phyloP scores from a whole-genome alignment of 176 grass and related monocot species.

The Oryza meridionalis region DNA sequence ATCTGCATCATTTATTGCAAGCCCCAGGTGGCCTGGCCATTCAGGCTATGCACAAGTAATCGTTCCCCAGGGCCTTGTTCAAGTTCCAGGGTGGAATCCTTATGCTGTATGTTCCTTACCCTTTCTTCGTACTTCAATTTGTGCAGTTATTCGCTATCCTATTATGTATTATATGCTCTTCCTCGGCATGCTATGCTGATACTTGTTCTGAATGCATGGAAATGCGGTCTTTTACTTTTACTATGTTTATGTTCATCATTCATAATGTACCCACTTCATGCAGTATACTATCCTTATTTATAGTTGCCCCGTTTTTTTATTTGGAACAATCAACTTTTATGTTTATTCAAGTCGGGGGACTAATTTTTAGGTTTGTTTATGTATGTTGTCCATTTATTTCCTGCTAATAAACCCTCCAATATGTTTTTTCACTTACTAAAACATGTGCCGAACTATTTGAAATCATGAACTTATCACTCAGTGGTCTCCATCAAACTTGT shows the following conservation, averaged over 20 bases:
- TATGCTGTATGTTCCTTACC: conserved; percentile 72
- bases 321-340: not conserved
- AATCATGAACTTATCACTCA: conserved; percentile 16
- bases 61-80: conserved; percentile 87
- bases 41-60: conserved; percentile 92
- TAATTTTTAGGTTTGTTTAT: not conserved
- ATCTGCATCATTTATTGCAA: conserved; percentile 79
- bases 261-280: not conserved
- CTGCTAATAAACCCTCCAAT: not conserved
- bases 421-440: not conserved
- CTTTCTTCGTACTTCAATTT: conserved; percentile 32
- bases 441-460: not conserved
- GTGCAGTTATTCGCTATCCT: not conserved
- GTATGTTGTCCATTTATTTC: not conserved
- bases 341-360: not conserved
- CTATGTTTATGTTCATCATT: not conserved
- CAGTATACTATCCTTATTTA: not conserved
- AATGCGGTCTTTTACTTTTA: not conserved
- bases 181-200: not conserved
- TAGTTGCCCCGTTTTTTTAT: conserved; percentile 14
- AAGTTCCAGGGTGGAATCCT: conserved; percentile 81
- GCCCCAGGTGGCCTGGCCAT: conserved; percentile 85
- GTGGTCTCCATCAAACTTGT: not conserved
- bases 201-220: not conserved
- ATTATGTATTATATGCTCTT: not conserved